phyloP scores from a whole-genome alignment of 305 asterid species.

The Fraxinus floribunda region DNA sequence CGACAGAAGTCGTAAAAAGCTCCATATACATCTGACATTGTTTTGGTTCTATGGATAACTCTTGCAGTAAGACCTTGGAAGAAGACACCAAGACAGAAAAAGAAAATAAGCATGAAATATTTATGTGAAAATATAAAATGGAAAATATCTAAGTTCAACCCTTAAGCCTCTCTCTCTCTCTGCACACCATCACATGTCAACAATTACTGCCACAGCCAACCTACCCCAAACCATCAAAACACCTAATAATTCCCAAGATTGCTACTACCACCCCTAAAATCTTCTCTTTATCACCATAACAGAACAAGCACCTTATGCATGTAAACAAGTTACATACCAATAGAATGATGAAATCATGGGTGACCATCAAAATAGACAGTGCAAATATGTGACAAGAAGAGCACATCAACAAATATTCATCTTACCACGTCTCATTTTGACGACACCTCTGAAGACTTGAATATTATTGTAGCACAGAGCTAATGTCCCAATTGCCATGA shows the following conservation, averaged over 20 bases:
- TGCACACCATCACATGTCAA: neutral
- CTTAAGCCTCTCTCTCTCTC: neutral
- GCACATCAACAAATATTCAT: neutral
- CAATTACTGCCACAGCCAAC: neutral
- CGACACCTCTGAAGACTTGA: slow-evolving; percentile 32
- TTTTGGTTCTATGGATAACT: slow-evolving; percentile 63
- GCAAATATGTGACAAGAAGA: neutral
- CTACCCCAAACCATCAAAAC: neutral
- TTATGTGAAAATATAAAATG: neutral
- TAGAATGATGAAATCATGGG: neutral
- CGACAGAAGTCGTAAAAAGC: slow-evolving; percentile 83
- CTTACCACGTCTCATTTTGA: slow-evolving; percentile 57
- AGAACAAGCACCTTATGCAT: neutral
- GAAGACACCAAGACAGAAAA: slow-evolving; percentile 4
- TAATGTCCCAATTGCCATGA: neutral
- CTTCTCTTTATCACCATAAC: neutral
- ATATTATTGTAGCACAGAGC: neutral
- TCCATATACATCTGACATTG: slow-evolving; percentile 82
- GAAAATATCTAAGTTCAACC: neutral
- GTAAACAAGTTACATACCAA: neutral
- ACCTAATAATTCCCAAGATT: neutral
- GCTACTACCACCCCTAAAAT: neutral
- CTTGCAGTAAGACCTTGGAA: slow-evolving; percentile 86
- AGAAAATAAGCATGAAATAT: neutral
- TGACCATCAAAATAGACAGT: slow-evolving; percentile 7